Conservation (phyloP, 768 basidiomycete species). For the Trametes maxima region DNA sequence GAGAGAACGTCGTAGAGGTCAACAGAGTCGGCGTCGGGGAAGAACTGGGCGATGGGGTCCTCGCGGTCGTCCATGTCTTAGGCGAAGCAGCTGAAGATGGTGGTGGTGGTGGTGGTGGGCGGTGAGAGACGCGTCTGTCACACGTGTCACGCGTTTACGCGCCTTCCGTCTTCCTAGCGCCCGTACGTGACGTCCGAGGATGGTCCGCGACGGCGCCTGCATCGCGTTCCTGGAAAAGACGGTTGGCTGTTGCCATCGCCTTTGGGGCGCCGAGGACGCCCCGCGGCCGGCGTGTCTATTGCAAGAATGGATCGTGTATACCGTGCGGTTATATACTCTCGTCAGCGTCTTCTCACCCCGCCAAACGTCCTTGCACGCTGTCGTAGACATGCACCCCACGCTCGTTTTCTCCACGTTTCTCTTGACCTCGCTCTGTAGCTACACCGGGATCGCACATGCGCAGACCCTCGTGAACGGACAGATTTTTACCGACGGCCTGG, state of each 20-base stretch:
- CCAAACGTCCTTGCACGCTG: neutral
- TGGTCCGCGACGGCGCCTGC: neutral
- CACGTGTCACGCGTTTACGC: conserved; percentile 23
- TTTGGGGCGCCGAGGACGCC: neutral
- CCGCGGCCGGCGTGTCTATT: neutral
- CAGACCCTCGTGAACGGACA: conserved; percentile 34
- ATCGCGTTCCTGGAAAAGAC: conserved; percentile 6
- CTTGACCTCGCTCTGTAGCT: neutral
- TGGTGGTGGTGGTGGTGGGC: conserved; percentile 20
- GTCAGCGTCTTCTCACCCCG: neutral
- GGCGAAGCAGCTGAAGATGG: neutral
- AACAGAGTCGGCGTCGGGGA: conserved; percentile 68
- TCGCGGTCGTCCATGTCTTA: conserved; percentile 58
- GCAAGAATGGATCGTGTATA: neutral
- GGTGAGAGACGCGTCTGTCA: conserved; percentile 29
- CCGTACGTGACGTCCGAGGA: conserved; percentile 12
- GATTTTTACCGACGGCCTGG: conserved; percentile 36
- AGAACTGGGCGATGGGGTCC: conserved; percentile 77
- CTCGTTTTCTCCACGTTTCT: conserved; percentile 25
- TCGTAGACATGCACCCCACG: conserved; percentile 23
- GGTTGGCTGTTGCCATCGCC: conserved; percentile 12
- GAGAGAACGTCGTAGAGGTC: conserved; percentile 79
- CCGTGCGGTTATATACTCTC: neutral
- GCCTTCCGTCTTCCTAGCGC: neutral
- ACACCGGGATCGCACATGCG: conserved; percentile 10